These are phyloP conservation scores for Verticillium albo-atrum DNA, from an alignment of 2,329 filamentous ascomycete species.

Conservation along the genomic window DNA sequence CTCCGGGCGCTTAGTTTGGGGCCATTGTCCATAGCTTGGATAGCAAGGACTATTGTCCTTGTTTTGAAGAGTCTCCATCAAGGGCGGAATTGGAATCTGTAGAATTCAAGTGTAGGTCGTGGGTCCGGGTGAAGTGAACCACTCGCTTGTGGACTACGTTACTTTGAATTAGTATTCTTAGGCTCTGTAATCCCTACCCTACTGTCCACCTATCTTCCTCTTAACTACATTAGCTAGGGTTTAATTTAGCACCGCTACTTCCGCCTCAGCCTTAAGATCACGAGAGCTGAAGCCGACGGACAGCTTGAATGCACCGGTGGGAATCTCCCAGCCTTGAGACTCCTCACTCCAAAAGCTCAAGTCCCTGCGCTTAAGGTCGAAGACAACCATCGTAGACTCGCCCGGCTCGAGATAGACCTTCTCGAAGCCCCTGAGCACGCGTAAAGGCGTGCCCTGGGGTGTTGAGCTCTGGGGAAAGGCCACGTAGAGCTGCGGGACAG, in stretches of 20 bases:
- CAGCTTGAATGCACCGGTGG: slow-evolving; percentile 20
- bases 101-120: too few species aligned
- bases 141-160: too few species aligned
- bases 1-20: not conserved
- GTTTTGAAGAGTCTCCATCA: not conserved
- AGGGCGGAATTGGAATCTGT: too few species aligned
- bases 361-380: slow-evolving; percentile 55
- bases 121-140: too few species aligned
- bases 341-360: slow-evolving; percentile 60
- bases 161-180: too few species aligned
- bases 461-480: slow-evolving; percentile 46
- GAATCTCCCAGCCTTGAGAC: slow-evolving; percentile 52
- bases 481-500: slow-evolving; percentile 54
- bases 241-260: too few species aligned
- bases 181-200: too few species aligned
- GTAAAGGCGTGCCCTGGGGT: slow-evolving; percentile 41
- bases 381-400: slow-evolving; percentile 35
- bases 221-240: too few species aligned
- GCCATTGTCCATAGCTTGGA: not conserved
- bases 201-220: too few species aligned
- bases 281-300: slow-evolving; percentile 1
- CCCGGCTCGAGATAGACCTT: slow-evolving; percentile 47
- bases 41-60: not conserved
- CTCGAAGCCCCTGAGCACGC: slow-evolving; percentile 59
- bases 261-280: not conserved